Evolutionary conservation across 2,329 filamentous ascomycete genomes (phyloP).

Genomic region (Aspergillus sp.): DNA sequence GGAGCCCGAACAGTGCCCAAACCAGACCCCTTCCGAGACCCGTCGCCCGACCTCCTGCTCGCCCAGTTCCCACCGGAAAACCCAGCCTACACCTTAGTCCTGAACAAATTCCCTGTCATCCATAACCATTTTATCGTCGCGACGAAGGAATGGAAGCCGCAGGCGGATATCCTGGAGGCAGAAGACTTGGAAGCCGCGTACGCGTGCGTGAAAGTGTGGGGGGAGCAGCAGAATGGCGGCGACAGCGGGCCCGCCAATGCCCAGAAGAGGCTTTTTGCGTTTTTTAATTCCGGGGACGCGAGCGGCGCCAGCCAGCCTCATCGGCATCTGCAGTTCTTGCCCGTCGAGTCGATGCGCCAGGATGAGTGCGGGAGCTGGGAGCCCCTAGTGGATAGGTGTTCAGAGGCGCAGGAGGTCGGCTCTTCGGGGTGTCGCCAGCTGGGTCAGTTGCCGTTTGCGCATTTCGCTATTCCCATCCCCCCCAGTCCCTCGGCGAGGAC

Average conservation of each 20-base stretch:
- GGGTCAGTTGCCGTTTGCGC: constrained; percentile 39
- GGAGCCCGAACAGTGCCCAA: constrained; percentile 17
- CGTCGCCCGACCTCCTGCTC: constrained; percentile 33
- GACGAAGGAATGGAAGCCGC: constrained; percentile 34
- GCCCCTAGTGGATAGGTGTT: constrained; percentile 37
- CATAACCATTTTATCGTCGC: constrained; percentile 41
- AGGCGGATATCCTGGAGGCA: constrained; percentile 36
- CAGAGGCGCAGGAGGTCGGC: constrained; percentile 6
- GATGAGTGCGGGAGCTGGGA: constrained; percentile 33
- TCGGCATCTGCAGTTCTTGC: constrained; percentile 40
- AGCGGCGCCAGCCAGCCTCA: constrained; percentile 42
- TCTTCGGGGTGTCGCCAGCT: constrained; percentile 17
- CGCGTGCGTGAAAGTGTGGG: constrained; percentile 35
- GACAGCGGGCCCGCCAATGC: constrained; percentile 1
- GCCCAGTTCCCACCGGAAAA: constrained; percentile 27
- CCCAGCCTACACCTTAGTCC: constrained; percentile 32
- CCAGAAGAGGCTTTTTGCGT: constrained; percentile 33
- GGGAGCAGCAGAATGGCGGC: constrained; percentile 4
- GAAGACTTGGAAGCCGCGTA: constrained; percentile 34
- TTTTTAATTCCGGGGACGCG: constrained; percentile 42
- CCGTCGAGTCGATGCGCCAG: constrained; percentile 36
- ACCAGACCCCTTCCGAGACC: constrained; percentile 38
- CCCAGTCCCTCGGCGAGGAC: constrained; percentile 29
- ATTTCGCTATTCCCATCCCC: constrained; percentile 38
- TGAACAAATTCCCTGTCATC: constrained; percentile 43